Base-by-base conservation (phyloP, 805 yeast species). In the Priceomyces fermenticarens region DNA sequence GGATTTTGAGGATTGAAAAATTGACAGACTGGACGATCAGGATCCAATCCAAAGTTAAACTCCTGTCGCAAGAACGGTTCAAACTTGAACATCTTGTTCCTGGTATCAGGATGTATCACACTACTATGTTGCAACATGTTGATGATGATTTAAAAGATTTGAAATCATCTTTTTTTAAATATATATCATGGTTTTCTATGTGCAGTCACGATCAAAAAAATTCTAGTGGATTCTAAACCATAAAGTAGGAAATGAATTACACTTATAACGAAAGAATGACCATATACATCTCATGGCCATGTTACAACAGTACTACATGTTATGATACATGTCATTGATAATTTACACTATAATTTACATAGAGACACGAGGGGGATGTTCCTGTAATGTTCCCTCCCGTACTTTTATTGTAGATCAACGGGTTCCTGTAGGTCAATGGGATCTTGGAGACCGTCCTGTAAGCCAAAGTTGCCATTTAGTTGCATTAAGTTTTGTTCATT, bases 11-110 rank as follows among this genome's bases (percentile, higher is more conserved):
- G 83, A 47, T 72, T 70, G 67, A 71, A 84, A 53, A 70, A 83
- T 48, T 85, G 85, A 58, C 98, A 91, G 1, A 85, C 76, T 4
- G 97, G 97, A 44, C 97, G 72, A 54, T 85, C 91, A 2, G 96
- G 96, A 58, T 88, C 89, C 26, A 88, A 69, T 0, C 93, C 89
- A 49, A 89, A 81, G 46, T 85, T 79, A 62, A 75, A 88, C 57
- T 91, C 97, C 43, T 79, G 76, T 51, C 87, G 72, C 30, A 91
- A 73, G 52, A 87, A 88, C 7, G 88, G 84, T 53, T 91, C 97
- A 57, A 91, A 90, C 50, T 83, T 81, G 64, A 70, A 67, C 39
- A 63, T 57, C 41, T 57, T 58, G 43, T 63, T 65, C 37, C 50
- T 54, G 4, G 70, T 65, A 44, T 68, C 65, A 4, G 75, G 73